Percentiles rank a stretch among this genome's conserved stretches.
Conservation (phyloP, 352 stramenopile species). For the Halophytophthora batemanensis region DNA sequence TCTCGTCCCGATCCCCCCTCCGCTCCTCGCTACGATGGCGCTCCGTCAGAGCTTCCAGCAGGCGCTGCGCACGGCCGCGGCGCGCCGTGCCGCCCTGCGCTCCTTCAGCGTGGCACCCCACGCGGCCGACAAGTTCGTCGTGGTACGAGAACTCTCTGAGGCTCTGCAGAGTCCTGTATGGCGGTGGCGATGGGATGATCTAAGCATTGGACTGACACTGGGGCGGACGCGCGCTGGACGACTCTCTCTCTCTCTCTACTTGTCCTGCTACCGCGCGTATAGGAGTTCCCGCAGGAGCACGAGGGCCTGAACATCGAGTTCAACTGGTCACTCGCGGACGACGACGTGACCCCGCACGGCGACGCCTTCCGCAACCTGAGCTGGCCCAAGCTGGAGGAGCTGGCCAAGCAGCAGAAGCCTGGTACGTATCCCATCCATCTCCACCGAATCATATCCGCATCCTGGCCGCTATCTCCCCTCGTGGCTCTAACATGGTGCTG, state of each 20-base stretch:
- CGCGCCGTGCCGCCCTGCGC: constrained; percentile 33
- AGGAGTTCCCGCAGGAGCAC: constrained; percentile 77
- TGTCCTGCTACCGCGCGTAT: background rate
- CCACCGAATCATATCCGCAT: background rate
- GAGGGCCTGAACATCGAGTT: constrained; percentile 84
- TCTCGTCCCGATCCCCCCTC: background rate
- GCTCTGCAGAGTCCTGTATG: background rate
- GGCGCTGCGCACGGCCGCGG: constrained; percentile 37
- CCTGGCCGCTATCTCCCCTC: constrained; percentile 8
- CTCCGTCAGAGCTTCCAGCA: constrained; percentile 57
- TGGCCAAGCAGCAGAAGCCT: constrained; percentile 63
- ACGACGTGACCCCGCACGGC: constrained; percentile 77
- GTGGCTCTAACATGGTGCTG: constrained; percentile 1
- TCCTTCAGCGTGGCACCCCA: constrained; percentile 51
- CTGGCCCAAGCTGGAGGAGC: constrained; percentile 57
- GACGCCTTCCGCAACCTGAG: constrained; percentile 77
- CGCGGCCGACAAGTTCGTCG: constrained; percentile 74
- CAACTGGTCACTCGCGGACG: constrained; percentile 81
- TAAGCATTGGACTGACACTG: background rate
- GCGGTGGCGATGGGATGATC: background rate
- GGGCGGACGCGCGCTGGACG: constrained; percentile 3
- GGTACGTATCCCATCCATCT: constrained; percentile 17
- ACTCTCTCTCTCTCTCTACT: constrained; percentile 4
- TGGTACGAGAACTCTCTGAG: constrained; percentile 64
- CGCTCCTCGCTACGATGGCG: constrained; percentile 33